Evolutionary conservation across 2,329 filamentous ascomycete species (phyloP), one percentile per base, ranked within the genome.

Genomic region (Alternaria ventricosa): DNA sequence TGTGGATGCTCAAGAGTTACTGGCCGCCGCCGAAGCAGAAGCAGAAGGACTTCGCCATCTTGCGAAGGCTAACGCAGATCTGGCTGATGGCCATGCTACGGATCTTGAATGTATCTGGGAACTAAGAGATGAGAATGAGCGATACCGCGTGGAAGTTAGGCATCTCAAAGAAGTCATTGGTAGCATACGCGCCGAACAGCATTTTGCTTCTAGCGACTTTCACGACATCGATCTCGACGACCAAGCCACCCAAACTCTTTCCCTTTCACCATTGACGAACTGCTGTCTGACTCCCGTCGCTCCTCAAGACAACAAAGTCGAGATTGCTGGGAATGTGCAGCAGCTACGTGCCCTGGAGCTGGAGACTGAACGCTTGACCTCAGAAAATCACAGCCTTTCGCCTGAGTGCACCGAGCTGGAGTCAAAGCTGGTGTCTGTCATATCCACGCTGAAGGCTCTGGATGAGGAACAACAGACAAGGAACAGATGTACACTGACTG

Each of bases 1-100:
- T 20, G 28, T 18, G n/a, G 41, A 57, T 13, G 61, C 61, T 12
- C 11, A 41, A 12, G 41, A 27, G 4, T n/a, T 55, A 6, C 59
- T 56, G 18, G 43, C n/a, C 3, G 59, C 54, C 2, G 49, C 55
- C 4, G 59, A 65, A 23, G 49, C 51, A 20, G 56, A 61, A 44
- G 18, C 30, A 4, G 44, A 57, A 18, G 61, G 33, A 11, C 18
- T 57, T 5, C 47, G 18, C 8, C 57, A 60, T 10, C 12, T 64
- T 23, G 41, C 22, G 9, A 36, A 23, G 10, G 43, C 41, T n/a
- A 57, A 55, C 25, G 18, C 27, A 18, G 15, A 43, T 11, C n/a
- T 58, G 8, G 10, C n/a, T 10, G 18, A 47, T 30, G 20, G 55
- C 1, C 20, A 55, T 22, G 54, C n/a, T 5, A 43, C 4, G 15